Evolutionary conservation across 2,329 filamentous ascomycete genomes (phyloP).

Genomic region (Hymenoscyphus repandus): DNA sequence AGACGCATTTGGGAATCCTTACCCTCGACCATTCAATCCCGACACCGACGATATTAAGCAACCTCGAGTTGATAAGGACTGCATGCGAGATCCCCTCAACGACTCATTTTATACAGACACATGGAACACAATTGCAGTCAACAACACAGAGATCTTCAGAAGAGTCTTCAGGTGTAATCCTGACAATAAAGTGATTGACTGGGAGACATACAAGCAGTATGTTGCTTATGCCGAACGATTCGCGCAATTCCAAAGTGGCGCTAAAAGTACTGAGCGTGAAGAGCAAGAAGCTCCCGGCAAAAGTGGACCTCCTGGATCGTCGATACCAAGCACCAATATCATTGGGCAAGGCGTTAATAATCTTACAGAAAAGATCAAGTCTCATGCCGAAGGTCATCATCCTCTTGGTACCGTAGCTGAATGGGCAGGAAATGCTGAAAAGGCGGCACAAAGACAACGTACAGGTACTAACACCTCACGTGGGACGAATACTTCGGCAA

Average conservation of each 20-base stretch:
- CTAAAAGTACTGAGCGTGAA: slow-evolving; percentile 29
- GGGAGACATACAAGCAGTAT: slow-evolving; percentile 68
- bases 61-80: slow-evolving; percentile 77
- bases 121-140: slow-evolving; percentile 82
- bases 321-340: slow-evolving; percentile 5
- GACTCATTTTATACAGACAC: slow-evolving; percentile 79
- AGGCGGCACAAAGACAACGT: slow-evolving; percentile 16
- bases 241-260: slow-evolving; percentile 37
- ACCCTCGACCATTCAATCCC: slow-evolving; percentile 42
- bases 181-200: slow-evolving; percentile 87
- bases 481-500: slow-evolving; percentile 9
- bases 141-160: slow-evolving; percentile 93
- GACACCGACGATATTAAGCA: slow-evolving; percentile 64
- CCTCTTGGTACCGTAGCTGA: slow-evolving; percentile 26
- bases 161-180: slow-evolving; percentile 96
- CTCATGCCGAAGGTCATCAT: slow-evolving; percentile 14
- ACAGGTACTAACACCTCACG: slow-evolving; percentile 10
- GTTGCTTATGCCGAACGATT: slow-evolving; percentile 72
- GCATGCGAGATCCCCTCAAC: slow-evolving; percentile 87
- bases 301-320: slow-evolving; percentile 29
- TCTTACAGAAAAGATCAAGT: slow-evolving; percentile 23
- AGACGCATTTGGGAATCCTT: slow-evolving; percentile 47
- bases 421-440: slow-evolving; percentile 23
- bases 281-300: slow-evolving; percentile 27
- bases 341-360: slow-evolving; percentile 17